A percentile compares a stretch with the other conserved stretches of the same genome.
phyloP scores from a whole-genome alignment of 2,329 filamentous ascomycete species.

The Botryotinia convoluta region DNA sequence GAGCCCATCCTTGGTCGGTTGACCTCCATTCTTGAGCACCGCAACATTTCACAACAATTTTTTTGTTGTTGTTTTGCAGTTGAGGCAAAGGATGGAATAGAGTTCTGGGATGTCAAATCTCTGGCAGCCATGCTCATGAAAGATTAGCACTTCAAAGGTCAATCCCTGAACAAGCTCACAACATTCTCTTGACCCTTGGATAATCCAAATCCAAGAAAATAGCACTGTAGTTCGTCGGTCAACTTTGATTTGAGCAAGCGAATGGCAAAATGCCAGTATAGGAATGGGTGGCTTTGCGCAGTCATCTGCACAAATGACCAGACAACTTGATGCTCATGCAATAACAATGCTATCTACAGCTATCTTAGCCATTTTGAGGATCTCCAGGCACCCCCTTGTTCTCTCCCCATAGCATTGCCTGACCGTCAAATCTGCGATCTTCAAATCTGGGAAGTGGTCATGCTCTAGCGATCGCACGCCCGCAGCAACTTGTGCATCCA shows the following conservation, averaged over 20 bases:
- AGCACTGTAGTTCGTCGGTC: too few species aligned
- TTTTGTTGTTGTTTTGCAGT: not conserved
- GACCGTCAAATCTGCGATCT: constrained; percentile 32
- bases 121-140: not conserved
- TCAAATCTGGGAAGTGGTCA: constrained; percentile 3
- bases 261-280: not conserved
- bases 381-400: constrained; percentile 47
- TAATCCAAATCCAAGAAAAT: not conserved
- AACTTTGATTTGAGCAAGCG: not conserved
- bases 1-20: not conserved
- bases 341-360: constrained; percentile 56
- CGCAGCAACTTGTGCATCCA: constrained; percentile 47
- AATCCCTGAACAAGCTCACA: not conserved
- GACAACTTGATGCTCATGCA: constrained; percentile 38
- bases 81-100: not conserved
- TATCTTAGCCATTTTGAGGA: constrained; percentile 53
- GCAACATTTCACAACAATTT: not conserved
- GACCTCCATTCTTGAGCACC: not conserved
- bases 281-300: not conserved
- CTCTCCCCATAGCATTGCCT: constrained; percentile 31
- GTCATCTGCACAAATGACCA: not conserved
- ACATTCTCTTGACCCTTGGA: not conserved
- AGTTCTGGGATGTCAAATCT: not conserved
- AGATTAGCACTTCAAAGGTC: not conserved
- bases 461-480: constrained; percentile 37